A percentile compares a stretch with the other conserved stretches of the same genome.
phyloP scores from a whole-genome alignment of 768 basidiomycete species.

The Austroboletus eburneus region DNA sequence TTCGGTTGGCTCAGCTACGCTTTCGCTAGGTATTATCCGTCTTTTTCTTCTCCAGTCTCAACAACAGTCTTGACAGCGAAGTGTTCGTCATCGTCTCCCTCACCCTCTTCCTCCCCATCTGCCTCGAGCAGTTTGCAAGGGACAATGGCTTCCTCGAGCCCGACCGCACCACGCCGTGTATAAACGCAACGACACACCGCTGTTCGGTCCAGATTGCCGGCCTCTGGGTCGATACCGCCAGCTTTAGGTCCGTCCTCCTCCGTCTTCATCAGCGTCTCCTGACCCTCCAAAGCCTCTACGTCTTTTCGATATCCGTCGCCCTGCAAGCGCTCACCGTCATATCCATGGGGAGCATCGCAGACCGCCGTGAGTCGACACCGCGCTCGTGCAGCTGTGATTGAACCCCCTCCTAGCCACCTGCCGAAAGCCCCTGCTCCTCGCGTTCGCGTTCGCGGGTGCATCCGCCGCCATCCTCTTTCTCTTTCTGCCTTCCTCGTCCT shows the following conservation, averaged over 20 bases:
- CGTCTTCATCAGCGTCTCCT: neutral
- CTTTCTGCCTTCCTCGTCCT: constrained; percentile 63
- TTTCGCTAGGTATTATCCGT: constrained; percentile 60
- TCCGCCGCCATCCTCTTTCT: constrained; percentile 67
- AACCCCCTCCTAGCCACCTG: constrained; percentile 46
- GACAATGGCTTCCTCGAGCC: constrained; percentile 82
- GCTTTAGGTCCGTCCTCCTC: constrained; percentile 65
- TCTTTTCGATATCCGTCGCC: constrained; percentile 83
- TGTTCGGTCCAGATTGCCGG: constrained; percentile 84
- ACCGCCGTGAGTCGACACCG: constrained; percentile 62
- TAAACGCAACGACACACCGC: constrained; percentile 34
- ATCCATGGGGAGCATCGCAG: constrained; percentile 88
- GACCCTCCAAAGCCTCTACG: constrained; percentile 59
- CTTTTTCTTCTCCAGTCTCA: neutral
- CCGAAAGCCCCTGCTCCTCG: constrained; percentile 73
- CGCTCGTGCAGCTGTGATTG: neutral
- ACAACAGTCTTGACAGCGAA: constrained; percentile 43
- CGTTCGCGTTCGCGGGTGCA: constrained; percentile 73
- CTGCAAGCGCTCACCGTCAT: constrained; percentile 93
- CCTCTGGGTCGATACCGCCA: constrained; percentile 86
- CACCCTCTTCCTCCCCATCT: constrained; percentile 79
- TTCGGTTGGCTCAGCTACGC: constrained; percentile 83
- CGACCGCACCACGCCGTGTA: constrained; percentile 60
- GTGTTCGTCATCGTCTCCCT: constrained; percentile 80
- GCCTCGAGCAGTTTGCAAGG: constrained; percentile 82